Conservation (phyloP, 2,329 filamentous ascomycete species). For the Verruconis gallopava region DNA sequence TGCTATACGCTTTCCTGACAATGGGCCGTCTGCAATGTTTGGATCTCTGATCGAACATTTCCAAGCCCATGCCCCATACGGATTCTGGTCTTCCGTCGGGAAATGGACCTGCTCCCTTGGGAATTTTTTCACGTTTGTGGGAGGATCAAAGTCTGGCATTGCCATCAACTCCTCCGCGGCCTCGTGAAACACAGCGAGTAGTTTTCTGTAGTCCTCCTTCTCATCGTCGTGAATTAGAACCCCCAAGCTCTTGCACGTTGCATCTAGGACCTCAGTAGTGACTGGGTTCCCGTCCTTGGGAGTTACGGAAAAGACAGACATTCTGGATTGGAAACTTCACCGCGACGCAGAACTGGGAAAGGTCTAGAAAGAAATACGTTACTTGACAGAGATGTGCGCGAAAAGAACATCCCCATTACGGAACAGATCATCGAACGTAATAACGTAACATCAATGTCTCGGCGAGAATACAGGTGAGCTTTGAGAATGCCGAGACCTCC, state of each 20-base stretch:
- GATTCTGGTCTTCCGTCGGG: constrained; percentile 22
- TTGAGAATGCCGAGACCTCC: no score
- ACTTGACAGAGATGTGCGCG: no score
- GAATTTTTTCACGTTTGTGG: constrained; percentile 22
- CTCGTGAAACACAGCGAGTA: constrained; percentile 29
- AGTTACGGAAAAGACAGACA: constrained; percentile 27
- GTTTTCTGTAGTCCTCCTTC: constrained; percentile 25
- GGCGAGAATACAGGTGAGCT: no score
- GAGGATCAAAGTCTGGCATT: constrained; percentile 24
- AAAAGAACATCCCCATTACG: no score
- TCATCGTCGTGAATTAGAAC: constrained; percentile 23
- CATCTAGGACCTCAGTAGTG: constrained; percentile 20
- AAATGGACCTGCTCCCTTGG: constrained; percentile 24
- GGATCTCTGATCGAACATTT: constrained; percentile 24
- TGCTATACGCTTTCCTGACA: constrained; percentile 24
- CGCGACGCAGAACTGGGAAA: constrained; percentile 8
- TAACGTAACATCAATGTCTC: no score
- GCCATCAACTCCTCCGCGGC: constrained; percentile 25
- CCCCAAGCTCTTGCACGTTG: constrained; percentile 20
- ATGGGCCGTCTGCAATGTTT: constrained; percentile 16
- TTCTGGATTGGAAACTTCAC: no score
- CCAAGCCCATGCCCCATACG: constrained; percentile 32
- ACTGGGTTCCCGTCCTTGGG: constrained; percentile 22
- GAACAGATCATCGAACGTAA: no score
- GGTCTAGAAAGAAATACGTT: no score